These are phyloP conservation scores for Flaveria trinervia DNA, from an alignment of 129 eudicot genomes.

Conservation along the genomic window DNA sequence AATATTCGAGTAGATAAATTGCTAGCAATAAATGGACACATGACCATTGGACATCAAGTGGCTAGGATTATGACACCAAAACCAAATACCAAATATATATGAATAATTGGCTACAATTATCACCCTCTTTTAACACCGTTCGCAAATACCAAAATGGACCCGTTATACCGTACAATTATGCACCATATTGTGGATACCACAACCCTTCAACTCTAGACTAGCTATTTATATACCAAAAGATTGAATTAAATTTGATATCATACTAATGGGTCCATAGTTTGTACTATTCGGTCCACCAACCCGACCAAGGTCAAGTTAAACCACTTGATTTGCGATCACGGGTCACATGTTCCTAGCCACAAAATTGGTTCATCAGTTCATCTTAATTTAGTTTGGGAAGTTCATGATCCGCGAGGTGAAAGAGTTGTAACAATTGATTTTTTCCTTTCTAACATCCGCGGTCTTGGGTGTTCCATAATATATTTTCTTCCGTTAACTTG, in stretches of 20 bases:
- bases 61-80: constrained; percentile 7
- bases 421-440: background rate
- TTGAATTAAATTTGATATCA: background rate
- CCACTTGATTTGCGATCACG: background rate
- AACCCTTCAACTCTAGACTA: background rate
- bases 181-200: constrained; percentile 1
- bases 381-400: background rate
- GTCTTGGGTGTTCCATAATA: background rate
- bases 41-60: background rate
- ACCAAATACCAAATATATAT: background rate
- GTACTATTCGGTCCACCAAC: background rate
- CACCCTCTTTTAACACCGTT: background rate
- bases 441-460: background rate
- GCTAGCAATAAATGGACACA: background rate
- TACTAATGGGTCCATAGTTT: background rate
- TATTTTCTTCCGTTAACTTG: background rate
- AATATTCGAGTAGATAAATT: background rate
- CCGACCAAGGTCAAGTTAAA: background rate
- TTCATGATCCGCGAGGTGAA: constrained; percentile 8
- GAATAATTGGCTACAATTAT: constrained; percentile 3
- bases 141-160: background rate
- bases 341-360: background rate
- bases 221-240: background rate
- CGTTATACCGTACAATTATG: background rate
- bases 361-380: background rate